A percentile compares a stretch with the other conserved stretches of the same genome.
phyloP scores from a whole-genome alignment of 2,329 filamentous ascomycete species.

The Pseudonectria buxi region DNA sequence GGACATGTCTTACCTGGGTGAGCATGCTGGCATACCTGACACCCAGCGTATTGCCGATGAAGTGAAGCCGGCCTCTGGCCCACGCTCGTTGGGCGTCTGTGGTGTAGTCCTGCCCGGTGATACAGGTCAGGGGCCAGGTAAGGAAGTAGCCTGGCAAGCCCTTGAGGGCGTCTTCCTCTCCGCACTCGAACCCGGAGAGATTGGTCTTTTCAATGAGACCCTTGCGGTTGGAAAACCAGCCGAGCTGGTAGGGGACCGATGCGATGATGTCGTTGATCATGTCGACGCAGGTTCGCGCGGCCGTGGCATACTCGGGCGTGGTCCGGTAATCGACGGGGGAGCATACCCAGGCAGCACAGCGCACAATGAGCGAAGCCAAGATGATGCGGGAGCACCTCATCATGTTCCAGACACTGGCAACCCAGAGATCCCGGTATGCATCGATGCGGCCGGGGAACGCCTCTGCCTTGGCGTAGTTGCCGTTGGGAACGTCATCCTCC shows the following conservation, averaged over 20 bases:
- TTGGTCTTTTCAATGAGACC: slow-evolving; percentile 34
- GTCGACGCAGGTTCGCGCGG: slow-evolving; percentile 43
- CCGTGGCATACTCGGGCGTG: slow-evolving; percentile 53
- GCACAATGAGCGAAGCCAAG: slow-evolving; percentile 48
- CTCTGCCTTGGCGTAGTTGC: slow-evolving; percentile 46
- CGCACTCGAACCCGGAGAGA: slow-evolving; percentile 41
- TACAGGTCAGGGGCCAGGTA: slow-evolving; percentile 51
- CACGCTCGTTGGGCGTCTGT: slow-evolving; percentile 53
- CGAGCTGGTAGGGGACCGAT: slow-evolving; percentile 54
- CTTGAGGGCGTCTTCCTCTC: slow-evolving; percentile 43
- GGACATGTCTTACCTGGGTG: slow-evolving; percentile 37
- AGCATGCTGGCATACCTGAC: slow-evolving; percentile 52
- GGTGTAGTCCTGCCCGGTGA: slow-evolving; percentile 50
- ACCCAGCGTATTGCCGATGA: slow-evolving; percentile 49
- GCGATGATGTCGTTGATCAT: slow-evolving; percentile 54
- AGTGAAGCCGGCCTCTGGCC: slow-evolving; percentile 46
- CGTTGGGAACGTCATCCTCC: slow-evolving; percentile 46
- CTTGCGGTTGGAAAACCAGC: slow-evolving; percentile 46
- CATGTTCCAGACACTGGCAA: slow-evolving; percentile 52
- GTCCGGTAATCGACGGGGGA: slow-evolving; percentile 56
- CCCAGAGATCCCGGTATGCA: slow-evolving; percentile 52
- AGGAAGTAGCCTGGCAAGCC: slow-evolving; percentile 52
- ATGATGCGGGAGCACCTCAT: slow-evolving; percentile 47
- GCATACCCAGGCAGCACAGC: slow-evolving; percentile 55
- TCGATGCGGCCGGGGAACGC: slow-evolving; percentile 56